Evolutionary conservation across 1,284 basidiomycete species (phyloP).

Genomic region (Rhodotorula sp.): DNA sequence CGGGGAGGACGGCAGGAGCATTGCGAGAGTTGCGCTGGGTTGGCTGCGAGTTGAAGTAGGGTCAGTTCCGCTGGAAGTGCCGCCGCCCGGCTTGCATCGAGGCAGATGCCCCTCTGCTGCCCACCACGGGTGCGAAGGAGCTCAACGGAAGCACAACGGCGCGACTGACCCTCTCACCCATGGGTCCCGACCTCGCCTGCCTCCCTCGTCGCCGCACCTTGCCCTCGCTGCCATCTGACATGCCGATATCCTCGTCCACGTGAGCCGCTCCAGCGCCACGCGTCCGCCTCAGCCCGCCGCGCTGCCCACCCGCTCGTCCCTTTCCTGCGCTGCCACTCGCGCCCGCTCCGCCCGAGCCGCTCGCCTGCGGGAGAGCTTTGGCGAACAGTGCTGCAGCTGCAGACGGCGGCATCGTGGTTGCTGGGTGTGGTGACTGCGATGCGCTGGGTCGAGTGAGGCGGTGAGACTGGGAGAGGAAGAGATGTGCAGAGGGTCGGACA

Average conservation of each 20-base stretch:
- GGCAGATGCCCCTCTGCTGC: too few species aligned
- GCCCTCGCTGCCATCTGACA: slow-evolving; percentile 26
- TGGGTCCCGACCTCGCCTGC: slow-evolving; percentile 25
- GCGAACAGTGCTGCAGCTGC: slow-evolving; percentile 25
- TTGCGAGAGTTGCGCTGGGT: slow-evolving; percentile 16
- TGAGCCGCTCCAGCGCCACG: slow-evolving; percentile 5
- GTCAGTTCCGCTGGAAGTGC: background rate
- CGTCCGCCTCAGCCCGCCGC: background rate
- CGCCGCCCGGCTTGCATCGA: too few species aligned
- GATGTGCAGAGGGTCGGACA: too few species aligned
- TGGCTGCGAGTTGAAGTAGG: background rate
- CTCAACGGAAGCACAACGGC: too few species aligned
- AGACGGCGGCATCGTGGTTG: background rate
- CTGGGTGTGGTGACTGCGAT: too few species aligned
- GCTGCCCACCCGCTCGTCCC: background rate
- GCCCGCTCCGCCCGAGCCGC: background rate
- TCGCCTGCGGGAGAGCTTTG: slow-evolving; percentile 11
- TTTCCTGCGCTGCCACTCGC: background rate
- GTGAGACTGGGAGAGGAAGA: too few species aligned
- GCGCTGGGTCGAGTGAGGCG: too few species aligned
- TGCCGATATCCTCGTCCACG: slow-evolving; percentile 37
- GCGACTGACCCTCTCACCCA: slow-evolving; percentile 38
- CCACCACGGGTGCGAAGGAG: too few species aligned
- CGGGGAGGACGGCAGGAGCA: slow-evolving; percentile 26
- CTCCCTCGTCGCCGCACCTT: slow-evolving; percentile 18